Evolutionary conservation across 257 asterid genomes (phyloP).

Genomic region (Henckelia pumila): DNA sequence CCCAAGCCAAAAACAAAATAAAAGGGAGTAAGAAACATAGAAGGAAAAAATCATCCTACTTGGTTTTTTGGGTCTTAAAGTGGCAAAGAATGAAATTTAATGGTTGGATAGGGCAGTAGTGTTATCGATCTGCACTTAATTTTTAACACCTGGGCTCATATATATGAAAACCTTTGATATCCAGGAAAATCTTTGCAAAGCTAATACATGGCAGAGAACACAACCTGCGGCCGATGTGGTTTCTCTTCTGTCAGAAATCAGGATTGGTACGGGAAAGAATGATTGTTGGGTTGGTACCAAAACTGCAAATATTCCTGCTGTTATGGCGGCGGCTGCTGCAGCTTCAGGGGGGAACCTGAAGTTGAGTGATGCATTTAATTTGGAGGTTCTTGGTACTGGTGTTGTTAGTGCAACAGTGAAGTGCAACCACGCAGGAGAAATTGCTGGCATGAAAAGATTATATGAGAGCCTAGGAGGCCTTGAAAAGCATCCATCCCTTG

Average conservation of each 20-base stretch:
- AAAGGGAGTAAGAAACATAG: not conserved
- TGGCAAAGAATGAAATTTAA: constrained; percentile 14
- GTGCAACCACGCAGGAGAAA: constrained; percentile 99
- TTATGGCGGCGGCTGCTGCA: constrained; percentile 98
- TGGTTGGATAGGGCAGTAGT: constrained; percentile 19
- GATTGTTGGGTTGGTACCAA: constrained; percentile 91
- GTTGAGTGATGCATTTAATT: constrained; percentile 80
- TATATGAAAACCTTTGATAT: constrained; percentile 16
- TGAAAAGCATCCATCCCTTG: constrained; percentile 31
- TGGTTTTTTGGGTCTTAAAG: not conserved
- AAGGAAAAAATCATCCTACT: not conserved
- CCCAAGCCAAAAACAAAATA: not conserved
- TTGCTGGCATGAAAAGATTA: constrained; percentile 96
- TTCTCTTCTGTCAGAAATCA: constrained; percentile 91
- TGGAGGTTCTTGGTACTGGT: constrained; percentile 98
- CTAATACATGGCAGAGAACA: constrained; percentile 91
- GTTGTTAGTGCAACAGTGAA: constrained; percentile 93
- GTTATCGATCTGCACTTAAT: constrained; percentile 22
- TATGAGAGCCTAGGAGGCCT: constrained; percentile 84
- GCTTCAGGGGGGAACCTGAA: constrained; percentile 97
- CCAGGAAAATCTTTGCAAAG: constrained; percentile 91
- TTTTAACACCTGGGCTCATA: not conserved
- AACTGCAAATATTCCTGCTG: constrained; percentile 83
- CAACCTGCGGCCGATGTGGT: constrained; percentile 94
- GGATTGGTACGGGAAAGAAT: constrained; percentile 95